A percentile compares a stretch with the other conserved stretches of the same genome.
Conservation (phyloP, 768 basidiomycete species). For the Lentinula detonsa region DNA sequence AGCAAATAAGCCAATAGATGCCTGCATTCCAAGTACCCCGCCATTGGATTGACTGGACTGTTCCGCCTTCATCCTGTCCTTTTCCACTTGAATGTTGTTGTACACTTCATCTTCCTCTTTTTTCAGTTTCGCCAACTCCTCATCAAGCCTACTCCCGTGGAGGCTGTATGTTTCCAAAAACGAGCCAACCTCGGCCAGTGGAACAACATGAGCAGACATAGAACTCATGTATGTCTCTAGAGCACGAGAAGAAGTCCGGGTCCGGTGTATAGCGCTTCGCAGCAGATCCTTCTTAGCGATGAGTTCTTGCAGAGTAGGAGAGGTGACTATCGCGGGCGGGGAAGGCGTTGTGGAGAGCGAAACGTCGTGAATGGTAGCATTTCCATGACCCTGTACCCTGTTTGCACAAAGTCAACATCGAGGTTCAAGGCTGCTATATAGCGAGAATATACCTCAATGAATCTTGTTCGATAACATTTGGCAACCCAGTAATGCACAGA, state of each 20-base stretch:
- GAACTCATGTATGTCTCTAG: constrained; percentile 30
- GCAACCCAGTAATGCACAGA: constrained; percentile 32
- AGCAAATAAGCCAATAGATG: constrained; percentile 4
- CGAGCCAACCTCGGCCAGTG: background rate
- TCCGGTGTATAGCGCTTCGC: constrained; percentile 25
- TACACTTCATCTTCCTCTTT: constrained; percentile 2
- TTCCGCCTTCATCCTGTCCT: background rate
- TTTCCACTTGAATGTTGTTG: background rate
- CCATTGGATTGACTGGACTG: background rate
- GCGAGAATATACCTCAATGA: constrained; percentile 28
- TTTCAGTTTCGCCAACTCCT: background rate
- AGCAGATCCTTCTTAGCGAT: constrained; percentile 16
- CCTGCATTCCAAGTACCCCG: background rate
- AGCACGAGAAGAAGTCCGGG: constrained; percentile 18
- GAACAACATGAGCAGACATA: constrained; percentile 25
- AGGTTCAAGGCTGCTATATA: background rate
- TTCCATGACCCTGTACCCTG: constrained; percentile 40
- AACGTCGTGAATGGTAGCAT: constrained; percentile 41
- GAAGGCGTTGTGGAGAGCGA: constrained; percentile 20
- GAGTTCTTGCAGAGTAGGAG: constrained; percentile 20
- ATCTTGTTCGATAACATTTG: constrained; percentile 28
- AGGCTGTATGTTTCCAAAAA: constrained; percentile 1
- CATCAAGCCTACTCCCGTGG: constrained; percentile 4
- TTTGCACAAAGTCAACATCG: background rate
- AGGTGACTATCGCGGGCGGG: constrained; percentile 16